phyloP scores from a whole-genome alignment of 2,329 filamentous ascomycete genomes.

The Fusarium sp. region DNA sequence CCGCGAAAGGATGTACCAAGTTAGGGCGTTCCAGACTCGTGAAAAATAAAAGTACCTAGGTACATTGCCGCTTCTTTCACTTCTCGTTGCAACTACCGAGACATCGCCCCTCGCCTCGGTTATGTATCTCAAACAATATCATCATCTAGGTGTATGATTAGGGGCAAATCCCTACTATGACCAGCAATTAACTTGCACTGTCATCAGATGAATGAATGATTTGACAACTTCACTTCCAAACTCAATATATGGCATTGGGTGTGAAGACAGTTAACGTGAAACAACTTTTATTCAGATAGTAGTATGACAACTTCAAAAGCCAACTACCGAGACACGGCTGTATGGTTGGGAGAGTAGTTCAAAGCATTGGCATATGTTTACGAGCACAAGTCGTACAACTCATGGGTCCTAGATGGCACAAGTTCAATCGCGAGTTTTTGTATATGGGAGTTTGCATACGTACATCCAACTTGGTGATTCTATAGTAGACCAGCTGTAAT shows the following conservation, averaged over 20 bases:
- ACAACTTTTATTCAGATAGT: not conserved
- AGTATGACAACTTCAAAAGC: not conserved
- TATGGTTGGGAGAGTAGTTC: not conserved
- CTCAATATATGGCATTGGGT: too few relatives aligned
- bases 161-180: not conserved
- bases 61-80: not conserved
- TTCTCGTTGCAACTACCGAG: slow-evolving; percentile 3
- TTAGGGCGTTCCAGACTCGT: not conserved
- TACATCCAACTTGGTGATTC: too few relatives aligned
- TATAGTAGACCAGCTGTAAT: too few relatives aligned
- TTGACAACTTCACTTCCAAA: too few relatives aligned
- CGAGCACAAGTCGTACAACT: not conserved
- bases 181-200: too few relatives aligned
- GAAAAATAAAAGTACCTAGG: not conserved
- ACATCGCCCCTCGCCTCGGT: not conserved
- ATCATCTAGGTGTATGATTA: not conserved
- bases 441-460: too few relatives aligned
- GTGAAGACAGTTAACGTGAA: not conserved
- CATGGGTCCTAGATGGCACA: not conserved
- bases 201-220: too few relatives aligned
- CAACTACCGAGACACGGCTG: not conserved
- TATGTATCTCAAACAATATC: not conserved
- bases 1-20: not conserved
- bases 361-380: not conserved
- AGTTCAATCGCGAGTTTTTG: not conserved